These are phyloP conservation scores for Tephrocybe sp. DNA, from an alignment of 768 basidiomycete species.

Conservation along the genomic window DNA sequence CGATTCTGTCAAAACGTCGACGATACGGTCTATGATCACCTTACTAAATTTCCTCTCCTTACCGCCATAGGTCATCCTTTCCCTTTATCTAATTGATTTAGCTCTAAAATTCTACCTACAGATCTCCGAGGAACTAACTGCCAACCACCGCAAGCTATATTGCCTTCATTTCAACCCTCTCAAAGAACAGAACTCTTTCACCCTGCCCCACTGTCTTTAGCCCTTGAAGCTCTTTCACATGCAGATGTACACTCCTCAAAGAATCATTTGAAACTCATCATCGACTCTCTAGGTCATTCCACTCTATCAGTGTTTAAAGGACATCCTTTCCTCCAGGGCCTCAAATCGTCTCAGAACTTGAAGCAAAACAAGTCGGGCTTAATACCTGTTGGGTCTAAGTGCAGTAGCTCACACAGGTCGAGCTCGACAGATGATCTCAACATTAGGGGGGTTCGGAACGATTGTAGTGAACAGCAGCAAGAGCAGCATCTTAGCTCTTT, in stretches of 20 bases:
- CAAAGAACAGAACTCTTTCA: slow-evolving; percentile 33
- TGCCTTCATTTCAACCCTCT: slow-evolving; percentile 23
- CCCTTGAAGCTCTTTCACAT: slow-evolving; percentile 25
- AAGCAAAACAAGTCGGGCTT: no score
- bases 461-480: no score
- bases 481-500: no score
- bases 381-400: no score
- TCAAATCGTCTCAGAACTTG: no score
- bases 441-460: no score
- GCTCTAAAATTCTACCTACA: slow-evolving; percentile 20
- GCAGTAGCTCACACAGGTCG: no score
- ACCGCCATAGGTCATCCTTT: slow-evolving; percentile 53
- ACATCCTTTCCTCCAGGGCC: no score
- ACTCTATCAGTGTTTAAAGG: neutral
- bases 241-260: slow-evolving; percentile 16
- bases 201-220: slow-evolving; percentile 35
- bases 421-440: no score
- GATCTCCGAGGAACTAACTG: slow-evolving; percentile 53
- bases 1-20: slow-evolving; percentile 50
- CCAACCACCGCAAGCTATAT: slow-evolving; percentile 9
- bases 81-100: neutral
- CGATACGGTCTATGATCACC: slow-evolving; percentile 35
- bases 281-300: slow-evolving; percentile 21
- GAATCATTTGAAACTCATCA: slow-evolving; percentile 20
- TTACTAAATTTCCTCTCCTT: slow-evolving; percentile 54